A percentile compares a stretch with the other conserved stretches of the same genome.
Evolutionary conservation across 306 rosid species (phyloP).

Genomic region (Glycyrrhiza uralensis): DNA sequence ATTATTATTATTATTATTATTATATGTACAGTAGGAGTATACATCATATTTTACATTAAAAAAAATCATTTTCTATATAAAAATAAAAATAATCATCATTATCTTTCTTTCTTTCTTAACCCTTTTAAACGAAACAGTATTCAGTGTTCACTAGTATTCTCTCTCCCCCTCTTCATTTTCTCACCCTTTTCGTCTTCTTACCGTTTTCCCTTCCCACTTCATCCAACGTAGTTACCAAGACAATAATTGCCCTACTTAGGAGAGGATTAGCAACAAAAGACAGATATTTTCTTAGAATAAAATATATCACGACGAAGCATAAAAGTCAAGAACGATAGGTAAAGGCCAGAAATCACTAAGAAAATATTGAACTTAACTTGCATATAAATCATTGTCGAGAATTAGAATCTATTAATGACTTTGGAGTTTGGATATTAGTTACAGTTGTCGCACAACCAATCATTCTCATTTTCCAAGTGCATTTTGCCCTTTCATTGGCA

Average conservation of each 20-base stretch:
- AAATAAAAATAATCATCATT: background rate
- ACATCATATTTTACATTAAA: background rate
- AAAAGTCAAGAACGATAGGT: background rate
- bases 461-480: background rate
- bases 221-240: background rate
- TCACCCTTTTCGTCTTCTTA: background rate
- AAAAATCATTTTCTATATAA: too few species aligned
- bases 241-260: background rate
- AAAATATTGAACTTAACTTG: background rate
- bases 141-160: background rate
- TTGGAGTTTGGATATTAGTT: constrained; percentile 6
- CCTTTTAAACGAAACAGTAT: background rate
- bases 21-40: background rate
- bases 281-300: background rate
- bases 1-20: too few species aligned
- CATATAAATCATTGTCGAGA: background rate
- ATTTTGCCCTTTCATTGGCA: background rate
- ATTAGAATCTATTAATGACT: constrained; percentile 12
- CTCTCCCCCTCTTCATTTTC: background rate
- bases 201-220: background rate
- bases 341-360: background rate
- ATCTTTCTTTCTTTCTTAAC: background rate
- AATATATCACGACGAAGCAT: background rate
- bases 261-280: background rate
- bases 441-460: constrained; percentile 1